Conservation (phyloP, 2,329 filamentous ascomycete species). For the Colletotrichum sojae region DNA sequence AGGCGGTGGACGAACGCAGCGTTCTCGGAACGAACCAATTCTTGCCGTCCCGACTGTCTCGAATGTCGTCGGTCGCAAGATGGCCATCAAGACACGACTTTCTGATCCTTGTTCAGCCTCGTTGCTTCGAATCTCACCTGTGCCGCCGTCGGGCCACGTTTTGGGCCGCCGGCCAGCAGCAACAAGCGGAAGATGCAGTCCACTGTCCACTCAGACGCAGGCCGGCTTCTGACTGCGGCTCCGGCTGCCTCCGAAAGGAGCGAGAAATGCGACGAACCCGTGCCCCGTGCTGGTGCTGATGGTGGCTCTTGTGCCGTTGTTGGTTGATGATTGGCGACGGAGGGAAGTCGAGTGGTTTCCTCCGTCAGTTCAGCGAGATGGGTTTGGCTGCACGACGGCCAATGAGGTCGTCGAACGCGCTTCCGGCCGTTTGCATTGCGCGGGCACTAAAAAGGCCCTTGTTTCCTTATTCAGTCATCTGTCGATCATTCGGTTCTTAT, state of each 20-base stretch:
- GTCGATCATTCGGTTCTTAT: constrained; percentile 16
- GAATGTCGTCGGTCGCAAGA: constrained; percentile 6
- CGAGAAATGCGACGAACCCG: constrained; percentile 42
- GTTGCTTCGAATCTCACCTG: constrained; percentile 5
- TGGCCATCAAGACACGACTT: neutral
- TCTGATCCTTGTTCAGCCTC: constrained; percentile 31
- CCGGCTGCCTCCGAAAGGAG: constrained; percentile 34
- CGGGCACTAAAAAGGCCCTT: constrained; percentile 33
- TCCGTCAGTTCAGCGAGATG: constrained; percentile 19
- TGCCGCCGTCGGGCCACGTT: constrained; percentile 16
- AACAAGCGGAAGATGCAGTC: constrained; percentile 17
- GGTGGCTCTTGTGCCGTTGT: constrained; percentile 34
- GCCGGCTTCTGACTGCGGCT: constrained; percentile 20
- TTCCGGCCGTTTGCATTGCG: constrained; percentile 21
- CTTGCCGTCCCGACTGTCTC: neutral
- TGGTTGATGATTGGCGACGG: constrained; percentile 41
- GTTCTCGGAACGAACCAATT: neutral
- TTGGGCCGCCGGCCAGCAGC: constrained; percentile 20
- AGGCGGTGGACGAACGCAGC: constrained; percentile 38
- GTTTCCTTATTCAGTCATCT: constrained; percentile 33
- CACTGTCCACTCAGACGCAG: constrained; percentile 24
- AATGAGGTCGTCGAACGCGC: constrained; percentile 27
- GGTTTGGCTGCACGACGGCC: constrained; percentile 23
- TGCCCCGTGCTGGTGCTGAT: constrained; percentile 41
- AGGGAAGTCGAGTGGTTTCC: constrained; percentile 34